Percentiles rank a stretch among this genome's conserved stretches.
Evolutionary conservation across 495 filamentous ascomycete species (phyloP).

Genomic region (Lepraria neglecta): DNA sequence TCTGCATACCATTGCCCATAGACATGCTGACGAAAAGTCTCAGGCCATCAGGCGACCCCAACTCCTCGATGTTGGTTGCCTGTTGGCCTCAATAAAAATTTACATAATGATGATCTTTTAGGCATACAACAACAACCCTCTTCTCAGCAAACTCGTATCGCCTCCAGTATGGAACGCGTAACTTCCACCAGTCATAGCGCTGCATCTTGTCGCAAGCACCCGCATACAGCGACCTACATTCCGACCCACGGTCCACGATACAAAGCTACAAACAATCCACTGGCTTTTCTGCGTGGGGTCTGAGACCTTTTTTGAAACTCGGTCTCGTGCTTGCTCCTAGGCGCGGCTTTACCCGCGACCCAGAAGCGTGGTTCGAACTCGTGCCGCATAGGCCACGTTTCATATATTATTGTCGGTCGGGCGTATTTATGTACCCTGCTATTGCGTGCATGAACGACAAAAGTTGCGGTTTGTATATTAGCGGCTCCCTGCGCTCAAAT

Average conservation of each 20-base stretch:
- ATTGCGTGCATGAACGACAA: conserved; percentile 8
- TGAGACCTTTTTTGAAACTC: not conserved
- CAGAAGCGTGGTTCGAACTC: conserved; percentile 1
- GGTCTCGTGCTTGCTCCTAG: conserved; percentile 1
- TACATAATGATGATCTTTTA: no score
- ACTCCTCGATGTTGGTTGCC: no score
- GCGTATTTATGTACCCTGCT: not conserved
- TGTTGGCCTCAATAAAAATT: no score
- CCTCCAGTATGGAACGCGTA: no score
- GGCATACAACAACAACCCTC: no score
- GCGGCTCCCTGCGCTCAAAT: no score
- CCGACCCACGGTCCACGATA: not conserved
- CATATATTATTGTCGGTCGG: conserved; percentile 6
- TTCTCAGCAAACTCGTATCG: no score
- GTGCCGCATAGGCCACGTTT: conserved; percentile 9
- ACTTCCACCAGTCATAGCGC: conserved; percentile 1
- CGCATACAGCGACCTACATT: not conserved
- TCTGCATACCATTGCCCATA: no score
- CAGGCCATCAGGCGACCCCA: not conserved
- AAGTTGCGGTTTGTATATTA: not conserved
- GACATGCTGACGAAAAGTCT: not conserved
- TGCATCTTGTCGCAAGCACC: not conserved
- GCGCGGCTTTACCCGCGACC: conserved; percentile 12
- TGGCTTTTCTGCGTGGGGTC: not conserved
- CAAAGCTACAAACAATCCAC: not conserved